Conservation (phyloP, 345 rosid species). For the Pistacia vera region DNA sequence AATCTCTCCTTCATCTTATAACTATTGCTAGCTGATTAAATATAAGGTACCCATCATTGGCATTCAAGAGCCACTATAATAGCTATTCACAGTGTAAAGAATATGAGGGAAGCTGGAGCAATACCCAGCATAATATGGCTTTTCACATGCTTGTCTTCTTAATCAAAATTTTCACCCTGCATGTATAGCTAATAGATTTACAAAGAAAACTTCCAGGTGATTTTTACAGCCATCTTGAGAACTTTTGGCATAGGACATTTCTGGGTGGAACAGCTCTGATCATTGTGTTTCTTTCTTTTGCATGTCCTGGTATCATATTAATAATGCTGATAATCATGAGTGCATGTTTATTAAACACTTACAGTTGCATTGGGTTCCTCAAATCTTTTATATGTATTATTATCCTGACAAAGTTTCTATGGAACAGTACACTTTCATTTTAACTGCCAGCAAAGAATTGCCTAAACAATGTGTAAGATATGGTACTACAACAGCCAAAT, state of each 20-base stretch:
- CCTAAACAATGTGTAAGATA: conserved; percentile 80
- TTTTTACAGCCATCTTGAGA: conserved; percentile 11
- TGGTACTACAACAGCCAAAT: conserved; percentile 76
- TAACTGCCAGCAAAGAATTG: conserved; percentile 92
- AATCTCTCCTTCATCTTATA: conserved; percentile 19
- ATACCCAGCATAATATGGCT: conserved; percentile 13
- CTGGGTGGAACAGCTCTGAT: background rate
- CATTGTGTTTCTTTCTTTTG: conserved; percentile 4
- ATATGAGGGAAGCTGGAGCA: background rate
- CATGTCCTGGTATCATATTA: background rate
- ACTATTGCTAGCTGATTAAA: conserved; percentile 9
- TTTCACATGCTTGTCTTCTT: conserved; percentile 4
- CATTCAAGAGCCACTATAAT: conserved; percentile 6
- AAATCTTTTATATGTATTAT: background rate
- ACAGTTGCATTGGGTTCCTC: conserved; percentile 9
- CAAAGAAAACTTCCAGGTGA: background rate
- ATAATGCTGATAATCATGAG: conserved; percentile 1
- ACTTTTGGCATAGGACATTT: conserved; percentile 5
- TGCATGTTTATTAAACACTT: background rate
- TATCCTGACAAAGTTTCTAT: conserved; percentile 20
- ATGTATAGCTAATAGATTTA: conserved; percentile 4
- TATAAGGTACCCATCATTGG: conserved; percentile 11
- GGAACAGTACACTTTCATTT: conserved; percentile 88
- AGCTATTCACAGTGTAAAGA: background rate
- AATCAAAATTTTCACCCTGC: background rate